phyloP scores from a whole-genome alignment of 2,329 filamentous ascomycete species.

The Pseudocercospora pini-densiflorae region DNA sequence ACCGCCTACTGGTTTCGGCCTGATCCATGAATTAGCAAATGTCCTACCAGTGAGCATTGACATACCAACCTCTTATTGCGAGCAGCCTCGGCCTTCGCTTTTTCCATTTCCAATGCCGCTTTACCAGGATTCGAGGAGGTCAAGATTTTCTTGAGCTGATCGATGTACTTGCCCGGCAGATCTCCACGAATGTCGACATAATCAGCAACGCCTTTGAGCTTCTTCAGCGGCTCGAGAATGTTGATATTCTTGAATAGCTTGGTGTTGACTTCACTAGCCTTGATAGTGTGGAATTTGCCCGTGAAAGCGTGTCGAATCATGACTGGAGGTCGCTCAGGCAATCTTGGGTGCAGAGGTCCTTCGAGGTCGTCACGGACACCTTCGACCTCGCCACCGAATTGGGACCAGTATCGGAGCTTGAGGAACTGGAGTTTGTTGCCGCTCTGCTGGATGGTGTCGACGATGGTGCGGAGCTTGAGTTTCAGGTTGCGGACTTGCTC shows the following conservation, averaged over 20 bases:
- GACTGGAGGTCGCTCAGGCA: slow-evolving; percentile 10
- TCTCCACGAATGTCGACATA: slow-evolving; percentile 20
- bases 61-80: not conserved
- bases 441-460: slow-evolving; percentile 6
- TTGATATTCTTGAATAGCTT: slow-evolving; percentile 18
- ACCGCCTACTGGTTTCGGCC: not conserved
- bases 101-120: not conserved
- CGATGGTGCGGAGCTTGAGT: slow-evolving; percentile 32
- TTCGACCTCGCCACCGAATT: slow-evolving; percentile 22
- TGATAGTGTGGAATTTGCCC: slow-evolving; percentile 12
- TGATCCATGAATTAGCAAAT: not conserved
- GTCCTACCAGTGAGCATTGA: not conserved
- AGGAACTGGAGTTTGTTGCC: slow-evolving; percentile 17
- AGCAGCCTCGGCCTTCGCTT: not conserved
- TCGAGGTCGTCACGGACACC: slow-evolving; percentile 17
- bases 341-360: slow-evolving; percentile 9
- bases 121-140: not conserved
- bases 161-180: slow-evolving; percentile 14
- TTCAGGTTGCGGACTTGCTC: slow-evolving; percentile 1
- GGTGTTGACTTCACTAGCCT: not conserved
- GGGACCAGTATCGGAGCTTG: slow-evolving; percentile 16
- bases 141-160: slow-evolving; percentile 13
- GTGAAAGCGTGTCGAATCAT: slow-evolving; percentile 11
- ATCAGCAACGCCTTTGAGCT: slow-evolving; percentile 14
- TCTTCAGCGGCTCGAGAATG: slow-evolving; percentile 13